Evolutionary conservation across 2,329 filamentous ascomycete species (phyloP), one percentile per base, ranked within the genome.

Genomic region (Macrophomina pseudophaseolina): DNA sequence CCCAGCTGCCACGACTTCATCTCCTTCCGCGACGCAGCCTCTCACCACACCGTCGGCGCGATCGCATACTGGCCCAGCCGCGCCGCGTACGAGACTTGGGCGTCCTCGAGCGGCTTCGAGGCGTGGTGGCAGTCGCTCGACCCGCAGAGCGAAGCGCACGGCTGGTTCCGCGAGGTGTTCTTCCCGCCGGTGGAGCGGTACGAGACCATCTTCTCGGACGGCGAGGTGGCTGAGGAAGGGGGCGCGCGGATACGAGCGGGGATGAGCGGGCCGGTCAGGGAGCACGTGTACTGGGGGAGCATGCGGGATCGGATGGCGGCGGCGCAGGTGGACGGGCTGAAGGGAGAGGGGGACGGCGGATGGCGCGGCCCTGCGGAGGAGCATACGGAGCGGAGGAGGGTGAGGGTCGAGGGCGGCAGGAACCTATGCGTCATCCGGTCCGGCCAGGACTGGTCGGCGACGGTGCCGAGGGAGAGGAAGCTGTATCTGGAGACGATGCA

Each of bases 241-340:
- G 78, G 75, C 8, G 80, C 78, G 6, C 72, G 81, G 67, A 78
- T 83, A 80, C 69, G 77, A 4, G 74, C 77, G 5, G 67, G 68
- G 2, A 71, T 81, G 4, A 79, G 75, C 18, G 79, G 78, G 0
- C 73, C 74, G 35, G 72, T 84, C 16, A 69, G 74, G 44, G 79
- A 83, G 70, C 81, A 83, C 68, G 79, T 74, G 1, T 83, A 83
- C 69, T 83, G 80, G 80, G 82, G 81, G 2, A 81, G 79, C 69
- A 81, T 82, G 80, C 75, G 81, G 14, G 81, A 83, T 68, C 76
- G 81, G 4, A 66, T 83, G 14, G 74, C 81, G 3, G 70, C 71
- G 2, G 72, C 77, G 5, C 81, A 83, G 69, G 76, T 72, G 30
- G 76, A 81, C 69, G 64, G 67, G 3, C 69, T 83, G 2, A 32